Percentiles rank a stretch among this genome's conserved stretches.
phyloP scores from a whole-genome alignment of 768 basidiomycete species.

The Tylopilus cervinicoccineus region DNA sequence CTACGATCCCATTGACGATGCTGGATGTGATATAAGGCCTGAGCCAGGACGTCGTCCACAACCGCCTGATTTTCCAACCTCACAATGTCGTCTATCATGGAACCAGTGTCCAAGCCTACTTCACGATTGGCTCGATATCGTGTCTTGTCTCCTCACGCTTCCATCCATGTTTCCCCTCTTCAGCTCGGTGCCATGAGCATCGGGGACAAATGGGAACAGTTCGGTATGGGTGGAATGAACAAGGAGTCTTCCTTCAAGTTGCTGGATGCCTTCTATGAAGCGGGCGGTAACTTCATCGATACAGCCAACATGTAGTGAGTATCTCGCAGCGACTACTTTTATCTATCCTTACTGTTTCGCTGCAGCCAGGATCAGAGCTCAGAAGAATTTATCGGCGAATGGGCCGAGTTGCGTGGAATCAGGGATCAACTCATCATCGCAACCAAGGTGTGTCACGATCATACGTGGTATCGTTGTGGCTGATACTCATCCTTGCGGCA shows the following conservation, averaged over 20 bases:
- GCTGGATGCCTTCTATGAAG: slow-evolving; percentile 41
- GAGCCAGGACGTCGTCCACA: too few species aligned
- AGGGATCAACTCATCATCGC: slow-evolving; percentile 49
- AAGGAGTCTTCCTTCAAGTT: slow-evolving; percentile 44
- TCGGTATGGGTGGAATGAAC: slow-evolving; percentile 36
- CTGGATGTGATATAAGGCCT: too few species aligned
- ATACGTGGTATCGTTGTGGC: too few species aligned
- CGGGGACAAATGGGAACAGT: slow-evolving; percentile 35
- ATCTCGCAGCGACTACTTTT: not conserved
- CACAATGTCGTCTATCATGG: not conserved
- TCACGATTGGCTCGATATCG: slow-evolving; percentile 33
- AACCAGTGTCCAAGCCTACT: slow-evolving; percentile 23
- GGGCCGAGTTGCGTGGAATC: slow-evolving; percentile 41
- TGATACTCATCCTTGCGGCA: not conserved
- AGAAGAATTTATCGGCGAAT: slow-evolving; percentile 50
- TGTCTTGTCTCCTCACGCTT: slow-evolving; percentile 33
- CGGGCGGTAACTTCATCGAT: slow-evolving; percentile 48
- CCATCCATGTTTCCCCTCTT: slow-evolving; percentile 41
- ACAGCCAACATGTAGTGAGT: slow-evolving; percentile 44
- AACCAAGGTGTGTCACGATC: slow-evolving; percentile 29
- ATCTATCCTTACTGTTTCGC: not conserved
- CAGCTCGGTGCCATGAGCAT: slow-evolving; percentile 43
- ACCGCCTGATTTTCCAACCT: too few species aligned
- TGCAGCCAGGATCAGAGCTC: slow-evolving; percentile 49
- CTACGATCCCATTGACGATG: too few species aligned